Base-by-base conservation (phyloP, 306 rosid species). In the Biancaea sappan region DNA sequence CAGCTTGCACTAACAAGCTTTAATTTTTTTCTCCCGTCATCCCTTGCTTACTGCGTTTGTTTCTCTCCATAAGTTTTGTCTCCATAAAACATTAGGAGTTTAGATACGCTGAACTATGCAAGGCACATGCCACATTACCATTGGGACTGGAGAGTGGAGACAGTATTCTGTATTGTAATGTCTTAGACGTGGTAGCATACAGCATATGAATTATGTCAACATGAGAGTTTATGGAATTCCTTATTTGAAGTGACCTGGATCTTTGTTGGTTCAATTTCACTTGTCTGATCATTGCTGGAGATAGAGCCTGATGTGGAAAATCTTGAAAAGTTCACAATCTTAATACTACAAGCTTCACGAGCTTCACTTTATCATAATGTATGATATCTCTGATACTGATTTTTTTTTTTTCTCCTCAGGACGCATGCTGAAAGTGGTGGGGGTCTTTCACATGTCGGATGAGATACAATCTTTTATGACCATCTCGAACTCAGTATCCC, bases 361-460 rank as follows among this genome's bases (percentile, higher is more conserved):
- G 63, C 46, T 74, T 74, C 47, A n/a, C 69, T 53, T 61, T 60
- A 41, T 43, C 51, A 40, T 56, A 34, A 37, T 34, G 35, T 44
- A 41, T 25, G 4, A 52, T 24, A 57, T 73, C 59, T 25, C 50
- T 16, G 15, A 52, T 41, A 24, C 47, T 48, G 37, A 60, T 70
- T 40, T 34, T 52, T 38, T 78, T 71, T 16, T 37, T 4, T 34
- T 75, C 69, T 73, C n/a, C n/a, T n/a, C n/a, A 94, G 98, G 90
- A 87, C 98, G 8, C 84, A 28, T 60, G 92, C 97, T 37, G 97
- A 91, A 81, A 82, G 88, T 52, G 84, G 97, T 8, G 92, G 93
- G 0, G 96, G 98, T 41, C 79, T 91, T 73, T 94, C 98, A 0
- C 97, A 86, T 29, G 86, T 94, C 15, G 98, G 77, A 85, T 89